A percentile compares a stretch with the other conserved stretches of the same genome.
Conservation (phyloP, 805 yeast genomes). For the Yamadazyma ubonensis region DNA sequence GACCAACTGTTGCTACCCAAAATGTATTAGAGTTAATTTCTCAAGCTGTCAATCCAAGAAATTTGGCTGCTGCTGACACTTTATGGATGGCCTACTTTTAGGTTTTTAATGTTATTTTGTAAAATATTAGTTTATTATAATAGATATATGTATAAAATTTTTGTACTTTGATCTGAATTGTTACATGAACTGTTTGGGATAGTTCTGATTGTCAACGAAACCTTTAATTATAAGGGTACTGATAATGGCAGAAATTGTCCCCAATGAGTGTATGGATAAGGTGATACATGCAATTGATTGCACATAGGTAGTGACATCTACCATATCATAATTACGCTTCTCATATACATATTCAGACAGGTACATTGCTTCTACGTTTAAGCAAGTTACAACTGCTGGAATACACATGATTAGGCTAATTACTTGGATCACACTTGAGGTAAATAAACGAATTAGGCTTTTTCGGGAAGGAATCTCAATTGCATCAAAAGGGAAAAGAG, state of each 20-base stretch:
- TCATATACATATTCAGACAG: conserved; percentile 21
- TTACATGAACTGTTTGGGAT: too few species aligned
- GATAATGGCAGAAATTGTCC: background rate
- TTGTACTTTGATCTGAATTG: too few species aligned
- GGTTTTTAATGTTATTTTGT: too few species aligned
- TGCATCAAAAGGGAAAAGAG: conserved; percentile 23
- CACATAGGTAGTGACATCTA: conserved; percentile 31
- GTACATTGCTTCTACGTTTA: conserved; percentile 25
- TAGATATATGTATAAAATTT: too few species aligned
- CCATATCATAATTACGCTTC: conserved; percentile 13
- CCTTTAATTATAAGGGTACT: background rate
- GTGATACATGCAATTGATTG: conserved; percentile 21
- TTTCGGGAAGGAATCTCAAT: conserved; percentile 6
- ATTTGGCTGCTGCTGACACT: conserved; percentile 86
- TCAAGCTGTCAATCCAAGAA: conserved; percentile 93
- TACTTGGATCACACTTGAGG: conserved; percentile 20
- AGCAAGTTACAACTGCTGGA: conserved; percentile 18
- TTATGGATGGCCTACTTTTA: conserved; percentile 94
- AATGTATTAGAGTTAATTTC: conserved; percentile 86
- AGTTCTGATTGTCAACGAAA: too few species aligned
- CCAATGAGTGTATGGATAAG: conserved; percentile 15
- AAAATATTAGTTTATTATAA: too few species aligned
- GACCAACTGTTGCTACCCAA: conserved; percentile 83
- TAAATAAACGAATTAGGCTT: background rate
- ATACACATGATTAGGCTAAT: conserved; percentile 20